Evolutionary conservation across 1,139 yeast species (phyloP).

Genomic region (Keqinozyma sinolaborantium): DNA sequence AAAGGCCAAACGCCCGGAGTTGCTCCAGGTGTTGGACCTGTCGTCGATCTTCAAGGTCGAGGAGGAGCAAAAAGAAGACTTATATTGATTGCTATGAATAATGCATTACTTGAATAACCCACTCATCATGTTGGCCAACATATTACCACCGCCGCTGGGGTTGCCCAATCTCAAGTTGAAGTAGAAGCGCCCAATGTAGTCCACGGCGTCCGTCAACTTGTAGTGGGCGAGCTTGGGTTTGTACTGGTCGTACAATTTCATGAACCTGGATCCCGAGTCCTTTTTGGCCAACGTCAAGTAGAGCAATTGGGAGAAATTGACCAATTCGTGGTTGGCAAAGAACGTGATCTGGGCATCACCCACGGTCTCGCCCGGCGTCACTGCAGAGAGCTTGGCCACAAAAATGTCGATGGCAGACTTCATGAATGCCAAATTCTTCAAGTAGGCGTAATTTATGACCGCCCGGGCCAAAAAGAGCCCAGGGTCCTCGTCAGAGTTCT

Average conservation of each 20-base stretch:
- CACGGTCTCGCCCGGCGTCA: slow-evolving; percentile 12
- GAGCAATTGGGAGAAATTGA: slow-evolving; percentile 71
- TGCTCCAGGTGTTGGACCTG: slow-evolving; percentile 59
- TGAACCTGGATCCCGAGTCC: slow-evolving; percentile 50
- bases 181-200: slow-evolving; percentile 45
- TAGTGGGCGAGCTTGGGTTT: slow-evolving; percentile 24
- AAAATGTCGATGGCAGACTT: slow-evolving; percentile 41
- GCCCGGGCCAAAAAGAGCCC: slow-evolving; percentile 59
- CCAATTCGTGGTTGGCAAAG: slow-evolving; percentile 30
- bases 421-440: slow-evolving; percentile 61
- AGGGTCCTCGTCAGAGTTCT: slow-evolving; percentile 32
- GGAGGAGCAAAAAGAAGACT: slow-evolving; percentile 3
- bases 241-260: slow-evolving; percentile 47
- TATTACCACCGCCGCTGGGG: slow-evolving; percentile 55
- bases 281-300: slow-evolving; percentile 59
- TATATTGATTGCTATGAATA: slow-evolving; percentile 4
- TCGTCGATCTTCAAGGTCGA: slow-evolving; percentile 43
- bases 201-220: slow-evolving; percentile 40
- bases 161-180: slow-evolving; percentile 46
- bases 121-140: slow-evolving; percentile 84
- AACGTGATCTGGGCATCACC: slow-evolving; percentile 11
- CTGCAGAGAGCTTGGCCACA: slow-evolving; percentile 20
- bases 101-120: slow-evolving; percentile 51
- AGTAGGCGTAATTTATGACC: slow-evolving; percentile 64
- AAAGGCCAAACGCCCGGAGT: slow-evolving; percentile 63